Evolutionary conservation across 805 yeast genomes (phyloP), one percentile per base, ranked within the genome.

Genomic region (Saturnispora silvae): DNA sequence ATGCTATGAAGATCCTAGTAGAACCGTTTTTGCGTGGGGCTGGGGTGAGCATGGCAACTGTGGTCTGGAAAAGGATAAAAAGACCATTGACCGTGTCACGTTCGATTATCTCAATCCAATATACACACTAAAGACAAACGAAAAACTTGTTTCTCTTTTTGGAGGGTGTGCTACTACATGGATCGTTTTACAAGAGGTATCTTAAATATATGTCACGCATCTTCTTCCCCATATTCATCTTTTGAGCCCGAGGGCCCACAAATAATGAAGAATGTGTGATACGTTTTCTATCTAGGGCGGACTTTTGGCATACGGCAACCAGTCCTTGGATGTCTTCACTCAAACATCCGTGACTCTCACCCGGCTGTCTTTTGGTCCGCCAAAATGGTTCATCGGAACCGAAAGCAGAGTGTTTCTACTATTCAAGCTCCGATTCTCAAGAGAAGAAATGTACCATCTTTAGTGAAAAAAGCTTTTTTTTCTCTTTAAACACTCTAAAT

Each of bases 1-100:
- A 14, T 47, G 72, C 9, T 51, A 56, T 6, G 19, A 33, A 5
- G 35, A 47, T 1, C n/a, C 31, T 1, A 45, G 52, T 13, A 47
- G 56, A 28, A 34, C 40, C 7, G 77, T 86, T 0, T 61, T 51
- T 38, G 69, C 87, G 2, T 92, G 97, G 97, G 98, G 98, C 1
- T 89, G 98, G 98, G 96, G 96, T 11, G 97, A 92, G 51, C 98
- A 89, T 56, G 98, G 98, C 0, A 89, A 89, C 53, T 89, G 97
- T 59, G 95, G 95, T 0, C 34, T 38, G 52, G 54, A 27, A 22
- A 17, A 32, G 35, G 33, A 15, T 34, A 45, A 3, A 32, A 41
- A 5, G 35, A 20, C 9, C 34, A 46, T 9, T 33, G 54, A 40
- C 26, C 59, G 35, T 33, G 69, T 60, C 32, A 61, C 65, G 3